A percentile compares a stretch with the other conserved stretches of the same genome.
Conservation (phyloP, 352 stramenopile species). For the Phytopythium montanum region DNA sequence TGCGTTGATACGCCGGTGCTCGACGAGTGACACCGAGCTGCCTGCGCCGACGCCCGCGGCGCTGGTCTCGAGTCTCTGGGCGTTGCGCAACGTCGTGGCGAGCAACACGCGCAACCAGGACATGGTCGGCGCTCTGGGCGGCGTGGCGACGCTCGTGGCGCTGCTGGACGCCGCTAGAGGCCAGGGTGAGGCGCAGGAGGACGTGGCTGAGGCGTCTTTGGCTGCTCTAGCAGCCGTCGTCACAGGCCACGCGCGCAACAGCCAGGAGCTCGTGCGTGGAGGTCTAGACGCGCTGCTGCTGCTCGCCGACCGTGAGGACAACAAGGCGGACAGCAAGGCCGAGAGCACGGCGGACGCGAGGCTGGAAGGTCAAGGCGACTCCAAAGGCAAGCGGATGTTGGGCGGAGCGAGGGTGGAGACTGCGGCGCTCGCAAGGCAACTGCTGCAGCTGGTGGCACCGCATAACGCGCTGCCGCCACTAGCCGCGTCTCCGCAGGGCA, state of each 20-base stretch:
- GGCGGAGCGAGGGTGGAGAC: slow-evolving; percentile 33
- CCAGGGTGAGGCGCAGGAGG: neutral
- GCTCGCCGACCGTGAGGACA: slow-evolving; percentile 31
- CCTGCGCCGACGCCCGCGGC: slow-evolving; percentile 10
- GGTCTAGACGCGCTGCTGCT: slow-evolving; percentile 58
- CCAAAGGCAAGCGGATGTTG: no score
- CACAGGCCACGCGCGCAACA: slow-evolving; percentile 52
- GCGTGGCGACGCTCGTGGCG: slow-evolving; percentile 39
- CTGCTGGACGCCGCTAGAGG: slow-evolving; percentile 30
- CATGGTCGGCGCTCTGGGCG: slow-evolving; percentile 46
- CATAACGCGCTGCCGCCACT: slow-evolving; percentile 27
- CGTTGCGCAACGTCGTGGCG: slow-evolving; percentile 49
- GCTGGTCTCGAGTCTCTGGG: slow-evolving; percentile 63
- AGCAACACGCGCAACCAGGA: slow-evolving; percentile 66
- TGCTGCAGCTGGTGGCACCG: slow-evolving; percentile 54
- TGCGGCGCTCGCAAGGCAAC: slow-evolving; percentile 39
- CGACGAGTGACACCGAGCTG: neutral
- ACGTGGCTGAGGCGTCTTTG: slow-evolving; percentile 62
- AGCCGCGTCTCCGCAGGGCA: slow-evolving; percentile 11
- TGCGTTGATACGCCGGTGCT: slow-evolving; percentile 34
- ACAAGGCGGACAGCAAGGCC: slow-evolving; percentile 21
- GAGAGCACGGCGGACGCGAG: slow-evolving; percentile 24
- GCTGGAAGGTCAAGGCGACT: slow-evolving; percentile 7
- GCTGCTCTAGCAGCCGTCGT: slow-evolving; percentile 50
- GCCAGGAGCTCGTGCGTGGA: slow-evolving; percentile 58